Base-by-base conservation (phyloP, 805 yeast genomes). In the Starmerella floricola region DNA sequence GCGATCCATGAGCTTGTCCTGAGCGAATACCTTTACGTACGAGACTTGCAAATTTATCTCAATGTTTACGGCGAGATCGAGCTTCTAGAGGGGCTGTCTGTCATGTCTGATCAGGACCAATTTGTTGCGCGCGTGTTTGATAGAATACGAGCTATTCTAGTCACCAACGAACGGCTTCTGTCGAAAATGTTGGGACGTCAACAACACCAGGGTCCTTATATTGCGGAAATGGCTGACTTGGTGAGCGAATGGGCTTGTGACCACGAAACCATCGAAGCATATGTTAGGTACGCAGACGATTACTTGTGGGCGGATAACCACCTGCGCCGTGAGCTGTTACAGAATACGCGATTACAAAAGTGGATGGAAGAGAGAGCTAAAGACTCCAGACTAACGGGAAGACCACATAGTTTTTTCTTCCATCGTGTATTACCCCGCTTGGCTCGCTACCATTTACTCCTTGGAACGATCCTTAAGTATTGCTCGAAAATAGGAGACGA, bases 1-100 rank as follows among this genome's bases (percentile, higher is more conserved):
- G 75, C 78, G 44, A 70, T 82, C 3, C 85, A 79, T 60, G 94
- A 84, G 55, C 62, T 83, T 36, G 73, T 84, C 23, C 67, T 75
- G 42, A 71, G 76, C 36, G 94, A 83, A 50, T 83, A 79, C 52
- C 69, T 74, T 15, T 79, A 79, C 40, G 69, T 82, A 19, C 75
- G 73, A 37, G 70, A 83, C 54, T 78, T 86, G 2, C 68, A 69
- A 47, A 73, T 79, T 3, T 78, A 82, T 40, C 64, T 79, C 3
- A 72, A 72, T 28, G 71, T 72, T 6, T 76, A 71, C 47, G 78
- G 80, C 1, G 63, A 62, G 18, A 38, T 48, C 4, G 49, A 46
- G 23, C 41, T 48, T 8, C 23, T 48, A 43, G 31, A 49, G 33
- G 53, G 49, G 2, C 38, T 49, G 3, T 62, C 66, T 8, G 53